Conservation (phyloP, 257 asterid species). For the Solanum sejunctum region DNA sequence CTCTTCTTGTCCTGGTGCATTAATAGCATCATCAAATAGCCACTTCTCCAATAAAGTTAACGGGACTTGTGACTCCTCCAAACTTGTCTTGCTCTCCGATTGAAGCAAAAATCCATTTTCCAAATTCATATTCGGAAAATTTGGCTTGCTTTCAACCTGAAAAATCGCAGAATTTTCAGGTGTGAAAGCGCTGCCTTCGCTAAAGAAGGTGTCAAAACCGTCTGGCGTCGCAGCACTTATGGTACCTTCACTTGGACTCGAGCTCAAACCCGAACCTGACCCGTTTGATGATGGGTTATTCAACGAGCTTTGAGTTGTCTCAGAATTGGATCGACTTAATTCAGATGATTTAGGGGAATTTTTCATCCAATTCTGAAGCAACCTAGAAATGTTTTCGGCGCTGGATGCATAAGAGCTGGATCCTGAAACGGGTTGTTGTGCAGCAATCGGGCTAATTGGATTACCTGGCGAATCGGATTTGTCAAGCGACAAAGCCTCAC, state of each 20-base stretch:
- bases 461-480: neutral
- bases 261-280: slow-evolving; percentile 18
- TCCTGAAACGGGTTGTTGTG: neutral
- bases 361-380: slow-evolving; percentile 46
- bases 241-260: slow-evolving; percentile 28
- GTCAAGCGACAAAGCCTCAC: slow-evolving; percentile 54
- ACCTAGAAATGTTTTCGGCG: slow-evolving; percentile 56
- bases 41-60: slow-evolving; percentile 44
- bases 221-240: slow-evolving; percentile 7
- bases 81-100: neutral
- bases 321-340: slow-evolving; percentile 9
- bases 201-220: neutral
- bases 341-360: slow-evolving; percentile 14
- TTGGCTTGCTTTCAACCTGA: slow-evolving; percentile 2
- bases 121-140: neutral
- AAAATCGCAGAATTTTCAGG: neutral
- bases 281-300: slow-evolving; percentile 27
- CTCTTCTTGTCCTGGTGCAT: slow-evolving; percentile 1
- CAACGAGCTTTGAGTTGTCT: slow-evolving; percentile 13
- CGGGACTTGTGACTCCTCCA: slow-evolving; percentile 31
- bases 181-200: neutral
- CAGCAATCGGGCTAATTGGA: neutral
- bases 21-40: slow-evolving; percentile 39
- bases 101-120: neutral
- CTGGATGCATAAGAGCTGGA: slow-evolving; percentile 36